phyloP scores from a whole-genome alignment of 768 basidiomycete species.

The Termitomyces sp. region DNA sequence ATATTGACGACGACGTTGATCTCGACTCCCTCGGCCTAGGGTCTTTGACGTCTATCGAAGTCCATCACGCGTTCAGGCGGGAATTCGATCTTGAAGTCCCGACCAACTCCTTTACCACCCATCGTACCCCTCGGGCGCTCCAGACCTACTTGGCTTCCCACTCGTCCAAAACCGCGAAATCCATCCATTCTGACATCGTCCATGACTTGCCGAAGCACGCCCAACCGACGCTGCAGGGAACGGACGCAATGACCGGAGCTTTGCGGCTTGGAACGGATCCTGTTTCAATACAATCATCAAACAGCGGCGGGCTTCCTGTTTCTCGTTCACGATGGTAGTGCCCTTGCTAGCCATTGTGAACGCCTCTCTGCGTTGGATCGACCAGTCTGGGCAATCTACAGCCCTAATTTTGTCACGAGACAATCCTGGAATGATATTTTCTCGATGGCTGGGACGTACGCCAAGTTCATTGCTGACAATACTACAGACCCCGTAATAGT shows the following conservation, averaged over 20 bases:
- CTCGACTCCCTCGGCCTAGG: slow-evolving; percentile 54
- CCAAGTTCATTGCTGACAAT: slow-evolving; percentile 30
- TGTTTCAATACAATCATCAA: slow-evolving; percentile 30
- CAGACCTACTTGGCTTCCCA: slow-evolving; percentile 22
- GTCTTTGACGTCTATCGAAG: slow-evolving; percentile 62
- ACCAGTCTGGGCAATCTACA: slow-evolving; percentile 55
- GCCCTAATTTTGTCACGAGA: slow-evolving; percentile 43
- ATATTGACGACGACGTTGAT: slow-evolving; percentile 39
- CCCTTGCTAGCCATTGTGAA: slow-evolving; percentile 46
- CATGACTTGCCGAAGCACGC: not conserved
- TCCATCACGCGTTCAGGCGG: slow-evolving; percentile 38
- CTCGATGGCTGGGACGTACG: slow-evolving; percentile 51
- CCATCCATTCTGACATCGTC: not conserved
- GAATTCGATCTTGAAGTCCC: slow-evolving; percentile 39
- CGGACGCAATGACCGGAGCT: slow-evolving; percentile 10
- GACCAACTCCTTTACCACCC: slow-evolving; percentile 32
- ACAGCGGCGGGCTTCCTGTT: slow-evolving; percentile 37
- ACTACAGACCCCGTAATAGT: slow-evolving; percentile 39
- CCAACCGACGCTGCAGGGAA: not conserved
- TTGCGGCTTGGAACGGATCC: slow-evolving; percentile 24
- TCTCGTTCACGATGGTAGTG: slow-evolving; percentile 73
- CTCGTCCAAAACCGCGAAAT: not conserved
- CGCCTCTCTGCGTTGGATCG: slow-evolving; percentile 42
- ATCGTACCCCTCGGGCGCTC: slow-evolving; percentile 34
- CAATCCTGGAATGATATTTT: slow-evolving; percentile 41